Conservation (phyloP, 202 grass and related monocot species). For the Digitaria exilis region DNA sequence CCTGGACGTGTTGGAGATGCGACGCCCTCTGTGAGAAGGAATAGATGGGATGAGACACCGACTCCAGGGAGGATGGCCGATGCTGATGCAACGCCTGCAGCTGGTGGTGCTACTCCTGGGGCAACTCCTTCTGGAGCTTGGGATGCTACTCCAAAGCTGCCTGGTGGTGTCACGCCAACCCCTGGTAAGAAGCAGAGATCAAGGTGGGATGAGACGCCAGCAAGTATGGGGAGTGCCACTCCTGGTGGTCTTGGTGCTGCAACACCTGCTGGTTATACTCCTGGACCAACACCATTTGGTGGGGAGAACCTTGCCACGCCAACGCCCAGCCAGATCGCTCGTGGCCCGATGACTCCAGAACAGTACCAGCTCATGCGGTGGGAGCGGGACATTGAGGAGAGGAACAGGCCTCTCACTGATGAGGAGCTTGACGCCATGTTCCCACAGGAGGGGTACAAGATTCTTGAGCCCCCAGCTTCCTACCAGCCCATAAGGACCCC, state of each 20-base stretch:
- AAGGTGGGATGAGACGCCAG: constrained; percentile 94
- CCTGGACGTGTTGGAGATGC: constrained; percentile 79
- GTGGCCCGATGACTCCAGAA: constrained; percentile 80
- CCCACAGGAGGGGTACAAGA: constrained; percentile 85
- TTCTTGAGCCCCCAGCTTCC: constrained; percentile 78
- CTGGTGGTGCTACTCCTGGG: constrained; percentile 72
- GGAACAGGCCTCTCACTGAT: constrained; percentile 85
- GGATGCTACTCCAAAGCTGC: constrained; percentile 91
- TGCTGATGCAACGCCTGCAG: constrained; percentile 85
- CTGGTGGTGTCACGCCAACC: constrained; percentile 81
- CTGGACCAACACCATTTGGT: constrained; percentile 80
- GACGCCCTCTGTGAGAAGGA: constrained; percentile 67
- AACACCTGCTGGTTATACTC: constrained; percentile 77
- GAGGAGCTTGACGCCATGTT: constrained; percentile 94
- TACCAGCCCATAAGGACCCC: constrained; percentile 95
- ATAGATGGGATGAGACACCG: constrained; percentile 94
- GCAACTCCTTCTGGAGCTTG: constrained; percentile 88
- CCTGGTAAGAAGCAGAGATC: constrained; percentile 90
- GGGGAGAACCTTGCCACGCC: constrained; percentile 82
- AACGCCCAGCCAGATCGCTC: constrained; percentile 69
- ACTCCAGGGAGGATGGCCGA: constrained; percentile 87
- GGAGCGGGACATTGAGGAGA: constrained; percentile 96
- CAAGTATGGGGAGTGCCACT: constrained; percentile 74
- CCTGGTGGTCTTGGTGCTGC: constrained; percentile 58
- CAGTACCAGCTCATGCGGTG: constrained; percentile 88